Evolutionary conservation across 2,329 filamentous ascomycete genomes (phyloP).

Genomic region (Colletotrichum simmondsii): DNA sequence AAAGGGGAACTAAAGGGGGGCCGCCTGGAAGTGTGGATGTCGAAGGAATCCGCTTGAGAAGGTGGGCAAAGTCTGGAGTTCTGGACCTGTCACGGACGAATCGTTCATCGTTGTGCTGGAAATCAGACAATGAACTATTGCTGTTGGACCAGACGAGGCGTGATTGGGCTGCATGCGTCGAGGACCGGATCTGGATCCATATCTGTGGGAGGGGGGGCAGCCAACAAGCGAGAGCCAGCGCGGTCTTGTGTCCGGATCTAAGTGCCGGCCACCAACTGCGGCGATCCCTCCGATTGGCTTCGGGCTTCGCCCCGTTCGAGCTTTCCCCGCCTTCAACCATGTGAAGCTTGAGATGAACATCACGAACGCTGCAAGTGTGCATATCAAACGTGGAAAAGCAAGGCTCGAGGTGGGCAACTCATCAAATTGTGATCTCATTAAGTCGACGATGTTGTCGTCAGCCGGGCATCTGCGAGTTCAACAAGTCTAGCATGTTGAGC

Average conservation of each 20-base stretch:
- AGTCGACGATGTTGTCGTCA: slow-evolving; percentile 17
- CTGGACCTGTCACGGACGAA: slow-evolving; percentile 3
- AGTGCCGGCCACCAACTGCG: neutral
- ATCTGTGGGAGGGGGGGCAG: neutral
- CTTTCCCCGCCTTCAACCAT: neutral
- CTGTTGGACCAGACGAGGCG: neutral
- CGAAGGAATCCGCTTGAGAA: neutral
- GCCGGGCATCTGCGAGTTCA: slow-evolving; percentile 42
- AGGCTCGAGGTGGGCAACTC: neutral
- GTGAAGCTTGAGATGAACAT: neutral
- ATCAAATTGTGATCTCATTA: slow-evolving; percentile 5
- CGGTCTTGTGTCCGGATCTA: slow-evolving; percentile 21
- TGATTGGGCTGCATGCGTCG: slow-evolving; percentile 20
- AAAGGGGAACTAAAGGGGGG: neutral
- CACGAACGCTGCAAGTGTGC: slow-evolving; percentile 10
- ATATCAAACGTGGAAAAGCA: neutral
- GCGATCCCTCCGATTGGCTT: slow-evolving; percentile 8
- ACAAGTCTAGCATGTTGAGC: slow-evolving; percentile 39
- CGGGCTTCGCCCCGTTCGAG: slow-evolving; percentile 5
- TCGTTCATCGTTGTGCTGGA: neutral
- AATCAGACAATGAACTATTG: neutral
- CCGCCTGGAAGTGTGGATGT: neutral
- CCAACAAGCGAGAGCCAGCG: neutral
- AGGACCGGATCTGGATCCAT: slow-evolving; percentile 5
- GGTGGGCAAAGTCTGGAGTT: neutral